Evolutionary conservation across 371 early-diverging fungal genomes (phyloP).

Genomic region (Vairimorpha apis): DNA sequence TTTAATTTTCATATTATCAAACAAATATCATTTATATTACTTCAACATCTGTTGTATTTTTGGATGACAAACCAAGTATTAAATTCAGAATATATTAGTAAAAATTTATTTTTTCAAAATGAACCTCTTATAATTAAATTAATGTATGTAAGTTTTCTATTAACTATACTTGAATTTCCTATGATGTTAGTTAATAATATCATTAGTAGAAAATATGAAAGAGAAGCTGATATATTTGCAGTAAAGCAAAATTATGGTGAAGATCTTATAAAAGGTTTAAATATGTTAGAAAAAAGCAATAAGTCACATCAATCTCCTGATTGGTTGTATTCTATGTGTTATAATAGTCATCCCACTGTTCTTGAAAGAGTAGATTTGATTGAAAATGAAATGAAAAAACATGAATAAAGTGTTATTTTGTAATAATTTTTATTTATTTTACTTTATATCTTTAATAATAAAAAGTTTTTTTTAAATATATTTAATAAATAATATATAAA

Average conservation of each 20-base stretch:
- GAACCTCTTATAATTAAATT: slow-evolving; percentile 38
- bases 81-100: slow-evolving; percentile 14
- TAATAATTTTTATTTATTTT: too few species aligned
- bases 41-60: slow-evolving; percentile 33
- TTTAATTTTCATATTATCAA: slow-evolving; percentile 73
- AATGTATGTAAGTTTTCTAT: slow-evolving; percentile 20
- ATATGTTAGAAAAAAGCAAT: slow-evolving; percentile 82
- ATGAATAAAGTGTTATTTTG: slow-evolving; percentile 10
- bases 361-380: slow-evolving; percentile 76
- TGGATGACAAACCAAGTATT: slow-evolving; percentile 17
- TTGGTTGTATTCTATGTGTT: slow-evolving; percentile 77
- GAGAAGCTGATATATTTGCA: slow-evolving; percentile 83
- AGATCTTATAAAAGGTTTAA: slow-evolving; percentile 71
- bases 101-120: slow-evolving; percentile 16
- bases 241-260: slow-evolving; percentile 69
- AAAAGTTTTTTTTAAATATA: too few species aligned
- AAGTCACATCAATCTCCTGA: slow-evolving; percentile 77
- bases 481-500: too few species aligned
- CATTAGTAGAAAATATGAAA: slow-evolving; percentile 77
- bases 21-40: slow-evolving; percentile 68
- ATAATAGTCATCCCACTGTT: slow-evolving; percentile 83
- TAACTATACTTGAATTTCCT: slow-evolving; percentile 2
- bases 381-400: slow-evolving; percentile 45
- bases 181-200: slow-evolving; percentile 64
- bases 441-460: too few species aligned